Evolutionary conservation across 306 rosid species (phyloP), one percentile per base, ranked within the genome.

Genomic region (Vigna unguiculata): DNA sequence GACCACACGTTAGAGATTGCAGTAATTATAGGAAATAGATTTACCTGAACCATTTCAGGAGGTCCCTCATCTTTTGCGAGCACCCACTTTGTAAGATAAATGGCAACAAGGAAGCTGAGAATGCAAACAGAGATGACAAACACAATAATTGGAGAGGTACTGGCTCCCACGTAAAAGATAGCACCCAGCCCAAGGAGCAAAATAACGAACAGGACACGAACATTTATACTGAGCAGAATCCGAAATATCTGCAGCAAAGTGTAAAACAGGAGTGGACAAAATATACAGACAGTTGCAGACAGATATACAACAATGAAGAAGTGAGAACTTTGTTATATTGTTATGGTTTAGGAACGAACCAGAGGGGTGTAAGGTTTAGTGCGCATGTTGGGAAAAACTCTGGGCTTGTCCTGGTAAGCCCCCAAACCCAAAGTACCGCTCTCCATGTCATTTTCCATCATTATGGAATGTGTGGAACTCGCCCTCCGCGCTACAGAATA

Each of bases 31-130:
- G 67, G 47, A 72, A 81, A 69, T 53, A 77, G 78, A 79, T 76
- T 71, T 89, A 95, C 99, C 99, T 95, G 87, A 85, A 78, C 93
- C 99, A 95, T 95, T 88, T 95, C 99, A 25, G 88, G 96, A 53
- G 99, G 97, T 24, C 99, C 99, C 91, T 95, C 99, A 75, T 95
- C 99, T 82, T 95, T 95, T 1, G 97, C 86, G 9, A 95, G 99
- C 61, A 95, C 99, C 99, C 99, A 95, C 85, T 89, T 95, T 19
- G 87, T 81, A 71, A 92, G 96, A 82, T 92, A 86, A 66, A 91
- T 65, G 0, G 99, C 71, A 63, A 90, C 84, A 77, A 91, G 86
- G 88, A 95, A 95, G 92, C 97, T 92, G 85, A 90, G 75, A 62
- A 95, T 90, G 80, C 99, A 95, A 80, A 92, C 67, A 32, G 97